Percentiles rank a stretch among this genome's conserved stretches.
These are phyloP conservation scores for Fusarium zealandicum DNA, from an alignment of 2,329 filamentous ascomycete species.

Conservation along the genomic window DNA sequence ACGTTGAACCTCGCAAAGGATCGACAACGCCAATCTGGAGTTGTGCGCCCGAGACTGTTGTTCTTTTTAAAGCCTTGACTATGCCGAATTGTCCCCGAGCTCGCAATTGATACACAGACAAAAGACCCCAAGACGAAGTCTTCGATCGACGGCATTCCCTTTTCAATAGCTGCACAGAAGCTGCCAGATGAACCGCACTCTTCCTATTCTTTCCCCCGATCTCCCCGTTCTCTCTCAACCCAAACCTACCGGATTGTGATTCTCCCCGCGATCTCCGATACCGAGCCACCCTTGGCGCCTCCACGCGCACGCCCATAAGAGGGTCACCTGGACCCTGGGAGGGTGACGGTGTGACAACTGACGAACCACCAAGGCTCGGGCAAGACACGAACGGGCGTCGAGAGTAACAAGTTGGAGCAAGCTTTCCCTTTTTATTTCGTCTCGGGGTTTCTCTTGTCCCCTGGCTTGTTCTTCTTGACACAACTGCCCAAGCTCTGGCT, in stretches of 20 bases:
- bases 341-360: slow-evolving; percentile 33
- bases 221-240: background rate
- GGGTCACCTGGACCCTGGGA: slow-evolving; percentile 37
- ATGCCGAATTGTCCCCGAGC: slow-evolving; percentile 26
- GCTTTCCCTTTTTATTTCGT: slow-evolving; percentile 5
- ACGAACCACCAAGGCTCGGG: slow-evolving; percentile 26
- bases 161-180: background rate
- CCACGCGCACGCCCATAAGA: slow-evolving; percentile 19
- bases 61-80: slow-evolving; percentile 12
- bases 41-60: background rate
- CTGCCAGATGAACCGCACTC: no score
- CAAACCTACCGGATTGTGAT: background rate
- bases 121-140: slow-evolving; percentile 3
- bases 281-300: slow-evolving; percentile 32
- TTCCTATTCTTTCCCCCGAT: background rate
- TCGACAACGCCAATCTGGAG: background rate
- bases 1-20: background rate
- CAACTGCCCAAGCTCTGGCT: no score
- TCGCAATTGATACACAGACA: slow-evolving; percentile 11
- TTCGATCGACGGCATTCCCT: background rate
- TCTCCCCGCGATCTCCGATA: slow-evolving; percentile 31
- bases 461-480: no score
- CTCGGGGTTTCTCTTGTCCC: background rate
- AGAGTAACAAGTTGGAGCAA: slow-evolving; percentile 13
- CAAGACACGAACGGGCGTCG: slow-evolving; percentile 26